Evolutionary conservation across 2,329 filamentous ascomycete genomes (phyloP), one percentile per base, ranked within the genome.

Genomic region (Pleomassaria siparia): DNA sequence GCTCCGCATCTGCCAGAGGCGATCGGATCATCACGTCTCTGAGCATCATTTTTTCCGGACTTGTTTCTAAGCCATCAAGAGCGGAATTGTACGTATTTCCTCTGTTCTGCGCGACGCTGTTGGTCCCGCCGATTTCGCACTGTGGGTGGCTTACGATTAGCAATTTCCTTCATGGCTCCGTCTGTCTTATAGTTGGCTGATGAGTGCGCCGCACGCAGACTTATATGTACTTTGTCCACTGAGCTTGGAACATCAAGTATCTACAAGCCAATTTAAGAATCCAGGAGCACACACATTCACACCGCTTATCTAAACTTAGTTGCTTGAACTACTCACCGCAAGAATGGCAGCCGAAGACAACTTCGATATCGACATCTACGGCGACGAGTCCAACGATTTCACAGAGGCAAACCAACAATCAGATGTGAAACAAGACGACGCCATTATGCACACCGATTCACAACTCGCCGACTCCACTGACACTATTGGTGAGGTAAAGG

Each of bases 291-390:
- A 53, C 56, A 61, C 45, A 20, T 51, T 47, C 43, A 47, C 43
- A 50, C 7, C 35, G 37, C 40, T 41, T 46, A 42, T 44, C 40
- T 44, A 43, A 32, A 54, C 26, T 32, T 26, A 40, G 35, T 52
- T 49, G 37, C 44, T 53, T 52, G 44, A 51, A 41, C 21, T 20
- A 22, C 33, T 51, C 35, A 55, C 55, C 60, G 59, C 60, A 64
- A 64, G 43, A 43, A 74, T 73, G 67, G 76, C 80, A 63, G 82
- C 85, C 67, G 83, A 85, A 71, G 83, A 86, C 70, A 84, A 84
- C 64, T 86, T 86, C 76, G 83, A 86, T 60, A 85, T 86, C 75
- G 83, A 86, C 68, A 84, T 86, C 72, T 86, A 86, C 64, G 83
- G 83, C 54, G 82, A 86, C 62, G 81, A 83, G 43, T 55, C 60